Conservation (phyloP, 352 stramenopile genomes). For the Achlya hypogyna region DNA sequence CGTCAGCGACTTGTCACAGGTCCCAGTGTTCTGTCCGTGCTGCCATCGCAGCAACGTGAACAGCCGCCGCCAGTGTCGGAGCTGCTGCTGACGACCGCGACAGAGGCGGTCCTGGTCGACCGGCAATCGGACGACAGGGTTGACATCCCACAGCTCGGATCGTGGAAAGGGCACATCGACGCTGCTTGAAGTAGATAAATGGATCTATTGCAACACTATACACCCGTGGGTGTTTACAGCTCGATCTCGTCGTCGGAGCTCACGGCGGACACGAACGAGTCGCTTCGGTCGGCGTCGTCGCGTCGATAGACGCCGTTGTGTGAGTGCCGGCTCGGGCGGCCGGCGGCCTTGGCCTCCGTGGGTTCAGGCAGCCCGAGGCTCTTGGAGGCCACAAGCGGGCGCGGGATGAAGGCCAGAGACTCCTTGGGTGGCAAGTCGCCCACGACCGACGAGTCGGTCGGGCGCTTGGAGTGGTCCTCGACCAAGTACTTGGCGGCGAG, state of each 20-base stretch:
- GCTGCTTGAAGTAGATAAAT: too few species aligned
- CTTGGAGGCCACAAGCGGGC: neutral
- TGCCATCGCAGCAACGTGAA: too few species aligned
- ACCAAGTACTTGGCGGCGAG: slow-evolving; percentile 16
- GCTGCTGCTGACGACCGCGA: too few species aligned
- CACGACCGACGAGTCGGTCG: neutral
- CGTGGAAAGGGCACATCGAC: too few species aligned
- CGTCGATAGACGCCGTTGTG: slow-evolving; percentile 3
- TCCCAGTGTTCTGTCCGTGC: too few species aligned
- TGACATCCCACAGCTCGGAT: neutral
- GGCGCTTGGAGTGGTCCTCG: neutral
- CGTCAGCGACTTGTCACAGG: too few species aligned
- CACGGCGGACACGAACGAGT: neutral
- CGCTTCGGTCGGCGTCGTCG: slow-evolving; percentile 2
- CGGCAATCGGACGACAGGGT: too few species aligned
- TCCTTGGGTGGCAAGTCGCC: neutral
- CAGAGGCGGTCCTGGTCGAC: too few species aligned
- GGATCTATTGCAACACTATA: too few species aligned
- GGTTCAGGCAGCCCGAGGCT: neutral
- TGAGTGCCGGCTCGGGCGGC: neutral
- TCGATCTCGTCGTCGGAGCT: slow-evolving; percentile 18
- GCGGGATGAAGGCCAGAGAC: neutral
- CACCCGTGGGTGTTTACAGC: slow-evolving; percentile 5
- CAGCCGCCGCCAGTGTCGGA: too few species aligned
- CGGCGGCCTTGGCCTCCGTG: neutral